phyloP scores from a whole-genome alignment of 2,329 filamentous ascomycete genomes.

The Cercospora sojina region DNA sequence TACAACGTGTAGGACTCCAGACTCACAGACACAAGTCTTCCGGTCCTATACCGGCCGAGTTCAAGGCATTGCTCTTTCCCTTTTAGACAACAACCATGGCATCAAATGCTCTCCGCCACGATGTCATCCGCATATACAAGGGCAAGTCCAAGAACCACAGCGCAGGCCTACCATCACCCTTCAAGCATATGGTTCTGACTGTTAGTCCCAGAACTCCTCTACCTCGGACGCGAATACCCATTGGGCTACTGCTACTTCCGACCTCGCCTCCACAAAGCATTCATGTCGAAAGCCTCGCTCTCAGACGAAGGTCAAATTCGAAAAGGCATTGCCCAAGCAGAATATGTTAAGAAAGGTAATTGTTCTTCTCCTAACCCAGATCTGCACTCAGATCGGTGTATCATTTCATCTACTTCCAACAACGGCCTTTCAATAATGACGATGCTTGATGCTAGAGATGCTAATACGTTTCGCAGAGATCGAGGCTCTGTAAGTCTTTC shows the following conservation, averaged over 20 bases:
- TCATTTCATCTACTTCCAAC: neutral
- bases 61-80: no score
- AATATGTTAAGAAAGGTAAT: constrained; percentile 87
- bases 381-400: neutral
- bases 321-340: constrained; percentile 71
- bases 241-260: constrained; percentile 81
- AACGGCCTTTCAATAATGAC: neutral
- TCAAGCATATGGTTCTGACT: neutral
- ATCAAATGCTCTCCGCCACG: constrained; percentile 58
- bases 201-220: constrained; percentile 67
- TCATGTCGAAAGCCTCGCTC: constrained; percentile 70
- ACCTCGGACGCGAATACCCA: constrained; percentile 82
- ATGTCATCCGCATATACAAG: constrained; percentile 89
- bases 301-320: constrained; percentile 72
- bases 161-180: neutral
- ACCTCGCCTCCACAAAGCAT: constrained; percentile 78
- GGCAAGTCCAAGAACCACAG: constrained; percentile 49
- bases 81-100: constrained; percentile 13
- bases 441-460: constrained; percentile 7
- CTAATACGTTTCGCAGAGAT: constrained; percentile 61
- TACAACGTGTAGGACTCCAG: neutral
- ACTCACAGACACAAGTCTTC: neutral
- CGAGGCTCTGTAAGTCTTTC: constrained; percentile 74
- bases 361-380: neutral
- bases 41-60: no score